Conservation (phyloP, 1,284 basidiomycete species). For the Trichosporon inkin region DNA sequence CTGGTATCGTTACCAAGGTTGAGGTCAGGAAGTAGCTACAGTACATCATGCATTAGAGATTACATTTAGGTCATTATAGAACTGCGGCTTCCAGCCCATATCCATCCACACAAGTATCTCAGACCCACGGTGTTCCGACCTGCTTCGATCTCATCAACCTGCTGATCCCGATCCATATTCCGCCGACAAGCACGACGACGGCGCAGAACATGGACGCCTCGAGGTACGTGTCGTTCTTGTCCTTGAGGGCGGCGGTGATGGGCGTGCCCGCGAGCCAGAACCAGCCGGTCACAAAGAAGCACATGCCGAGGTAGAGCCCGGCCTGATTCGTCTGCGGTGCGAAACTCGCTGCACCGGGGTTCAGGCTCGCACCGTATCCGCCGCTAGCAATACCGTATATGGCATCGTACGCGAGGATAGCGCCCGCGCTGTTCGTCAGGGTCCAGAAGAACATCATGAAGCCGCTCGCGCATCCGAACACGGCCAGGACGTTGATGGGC, state of each 20-base stretch:
- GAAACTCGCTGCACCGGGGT: constrained; percentile 34
- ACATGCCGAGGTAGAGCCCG: constrained; percentile 40
- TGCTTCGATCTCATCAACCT: constrained; percentile 12
- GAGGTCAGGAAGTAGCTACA: constrained; percentile 16
- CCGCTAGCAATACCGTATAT: constrained; percentile 36
- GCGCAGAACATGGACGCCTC: constrained; percentile 34
- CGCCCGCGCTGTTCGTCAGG: constrained; percentile 18
- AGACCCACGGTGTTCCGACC: constrained; percentile 20
- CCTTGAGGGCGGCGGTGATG: constrained; percentile 32
- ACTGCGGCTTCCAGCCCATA: neutral
- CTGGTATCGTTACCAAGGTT: constrained; percentile 62
- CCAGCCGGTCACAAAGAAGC: constrained; percentile 33
- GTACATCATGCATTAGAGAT: constrained; percentile 7
- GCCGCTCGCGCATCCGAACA: constrained; percentile 24
- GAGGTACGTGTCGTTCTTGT: constrained; percentile 28
- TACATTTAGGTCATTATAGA: neutral
- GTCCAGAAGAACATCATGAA: constrained; percentile 38
- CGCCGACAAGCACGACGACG: constrained; percentile 20
- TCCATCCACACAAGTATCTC: neutral
- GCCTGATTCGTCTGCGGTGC: constrained; percentile 32
- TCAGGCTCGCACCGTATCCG: constrained; percentile 32
- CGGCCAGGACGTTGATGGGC: constrained; percentile 36
- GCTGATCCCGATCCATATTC: neutral
- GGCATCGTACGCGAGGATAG: constrained; percentile 31
- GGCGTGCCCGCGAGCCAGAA: constrained; percentile 39